Base-by-base conservation (phyloP, 306 rosid species). In the Purshia tridentata region DNA sequence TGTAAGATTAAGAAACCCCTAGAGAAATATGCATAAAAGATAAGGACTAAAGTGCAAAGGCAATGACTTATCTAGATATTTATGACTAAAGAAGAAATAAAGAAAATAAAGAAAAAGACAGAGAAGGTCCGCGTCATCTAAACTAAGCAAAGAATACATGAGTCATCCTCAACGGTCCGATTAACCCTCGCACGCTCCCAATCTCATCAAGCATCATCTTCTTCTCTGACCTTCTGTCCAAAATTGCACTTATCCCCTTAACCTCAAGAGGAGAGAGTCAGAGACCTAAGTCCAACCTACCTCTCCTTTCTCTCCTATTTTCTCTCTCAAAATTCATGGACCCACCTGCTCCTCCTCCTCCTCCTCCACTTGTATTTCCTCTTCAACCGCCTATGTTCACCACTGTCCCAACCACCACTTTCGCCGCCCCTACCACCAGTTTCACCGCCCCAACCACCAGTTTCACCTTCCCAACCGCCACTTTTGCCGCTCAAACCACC, bases 251-350 rank as follows among this genome's bases (percentile, higher is more conserved):
- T 11, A 39, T 69, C 73, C 19, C 49, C 11, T 41, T 39, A 49
- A 6, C 61, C 62, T 41, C 11, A 12, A 68, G 45, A 3, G 44
- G n/a, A n/a, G n/a, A n/a, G n/a, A n/a, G n/a, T n/a, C 60, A 51
- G 4, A 69, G 37, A 6, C 52, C 74, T 46, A 20, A 71, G 56
- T 71, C 55, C 66, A 29, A 29, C 12, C 48, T 48, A 41, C 16
- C 35, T 19, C 22, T n/a, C 45, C 75, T 5, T 41, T 3, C 1
- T 51, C 4, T 23, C 18, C 18, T 20, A 37, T 49, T 67, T 16
- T 52, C 66, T 59, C 65, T 70, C 77, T 51, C 63, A 2, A 47
- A 70, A 67, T 55, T 81, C 40, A 91, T 87, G 95, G 97, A 88
- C 85, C 88, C 65, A 47, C 72, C 65, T 22, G 29, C 48, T 52